Evolutionary conservation across 441 rosid genomes (phyloP).

Genomic region (Populus hybrid): DNA sequence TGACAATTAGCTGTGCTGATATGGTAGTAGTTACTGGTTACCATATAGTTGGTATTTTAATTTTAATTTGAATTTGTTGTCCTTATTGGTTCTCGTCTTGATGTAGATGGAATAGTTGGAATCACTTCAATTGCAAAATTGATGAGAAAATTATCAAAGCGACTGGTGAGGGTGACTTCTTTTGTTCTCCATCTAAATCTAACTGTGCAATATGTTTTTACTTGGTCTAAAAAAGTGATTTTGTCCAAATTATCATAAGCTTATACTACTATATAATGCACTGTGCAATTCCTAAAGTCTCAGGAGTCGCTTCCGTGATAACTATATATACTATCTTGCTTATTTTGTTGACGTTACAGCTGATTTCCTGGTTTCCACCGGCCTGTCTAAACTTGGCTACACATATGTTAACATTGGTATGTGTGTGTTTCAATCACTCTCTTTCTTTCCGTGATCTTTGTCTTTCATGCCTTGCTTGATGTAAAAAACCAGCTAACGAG

Average conservation of each 20-base stretch:
- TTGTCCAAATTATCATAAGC: not conserved
- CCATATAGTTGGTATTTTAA: not conserved
- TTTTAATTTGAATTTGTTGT: not conserved
- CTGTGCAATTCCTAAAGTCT: not conserved
- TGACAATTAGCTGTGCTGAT: too few relatives aligned
- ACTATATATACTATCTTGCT: too few relatives aligned
- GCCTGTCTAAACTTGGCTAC: slow-evolving; percentile 79
- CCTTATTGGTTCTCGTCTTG: not conserved
- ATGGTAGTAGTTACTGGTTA: too few relatives aligned
- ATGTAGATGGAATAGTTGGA: slow-evolving; percentile 85
- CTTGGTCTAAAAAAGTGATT: not conserved
- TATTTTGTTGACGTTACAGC: slow-evolving; percentile 42
- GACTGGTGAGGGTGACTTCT: slow-evolving; percentile 45
- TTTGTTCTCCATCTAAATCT: not conserved
- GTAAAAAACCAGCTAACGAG: slow-evolving; percentile 6
- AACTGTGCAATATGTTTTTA: not conserved
- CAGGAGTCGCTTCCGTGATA: too few relatives aligned
- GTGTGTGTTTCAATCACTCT: not conserved
- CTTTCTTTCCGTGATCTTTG: not conserved
- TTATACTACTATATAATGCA: not conserved
- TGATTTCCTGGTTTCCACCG: slow-evolving; percentile 75
- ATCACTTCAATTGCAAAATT: slow-evolving; percentile 65
- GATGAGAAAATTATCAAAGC: slow-evolving; percentile 62
- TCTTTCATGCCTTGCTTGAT: not conserved
- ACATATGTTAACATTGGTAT: slow-evolving; percentile 81